These are phyloP conservation scores for Auricularia sp. DNA, from an alignment of 768 basidiomycete genomes.

Conservation along the genomic window DNA sequence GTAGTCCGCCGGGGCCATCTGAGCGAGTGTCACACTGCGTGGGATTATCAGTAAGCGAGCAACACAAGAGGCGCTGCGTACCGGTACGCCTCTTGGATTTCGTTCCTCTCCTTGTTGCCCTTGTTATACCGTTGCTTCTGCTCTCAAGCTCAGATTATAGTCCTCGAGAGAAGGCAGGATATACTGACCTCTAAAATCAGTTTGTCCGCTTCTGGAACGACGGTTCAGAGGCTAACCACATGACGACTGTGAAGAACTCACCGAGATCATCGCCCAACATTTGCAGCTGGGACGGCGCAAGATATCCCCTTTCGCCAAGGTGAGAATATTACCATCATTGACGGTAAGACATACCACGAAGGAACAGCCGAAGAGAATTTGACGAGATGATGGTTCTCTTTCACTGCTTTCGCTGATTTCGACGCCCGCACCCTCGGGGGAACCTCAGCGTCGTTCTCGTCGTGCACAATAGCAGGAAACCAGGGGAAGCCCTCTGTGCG, in stretches of 20 bases:
- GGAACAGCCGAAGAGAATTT: conserved; percentile 65
- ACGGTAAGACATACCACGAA: conserved; percentile 42
- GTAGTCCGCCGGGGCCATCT: neutral
- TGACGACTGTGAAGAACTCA: conserved; percentile 25
- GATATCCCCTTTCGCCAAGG: conserved; percentile 45
- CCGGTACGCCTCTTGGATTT: neutral
- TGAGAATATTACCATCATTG: neutral
- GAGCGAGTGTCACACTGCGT: neutral
- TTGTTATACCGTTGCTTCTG: neutral
- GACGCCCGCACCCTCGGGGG: conserved; percentile 34
- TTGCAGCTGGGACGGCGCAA: conserved; percentile 45
- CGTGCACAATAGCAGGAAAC: conserved; percentile 78
- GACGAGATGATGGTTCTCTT: conserved; percentile 50
- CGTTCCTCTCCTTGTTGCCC: neutral
- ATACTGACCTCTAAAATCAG: too few relatives aligned
- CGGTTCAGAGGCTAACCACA: neutral
- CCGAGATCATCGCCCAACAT: conserved; percentile 61
- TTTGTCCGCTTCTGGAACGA: too few relatives aligned
- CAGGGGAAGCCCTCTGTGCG: conserved; percentile 38
- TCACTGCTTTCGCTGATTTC: conserved; percentile 25
- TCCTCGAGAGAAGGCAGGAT: too few relatives aligned
- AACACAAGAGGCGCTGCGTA: neutral
- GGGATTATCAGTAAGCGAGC: neutral
- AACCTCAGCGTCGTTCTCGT: conserved; percentile 48
- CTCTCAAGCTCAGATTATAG: neutral